These are phyloP conservation scores for Phialemonium atrogriseum DNA, from an alignment of 2,329 filamentous ascomycete species.

Conservation along the genomic window DNA sequence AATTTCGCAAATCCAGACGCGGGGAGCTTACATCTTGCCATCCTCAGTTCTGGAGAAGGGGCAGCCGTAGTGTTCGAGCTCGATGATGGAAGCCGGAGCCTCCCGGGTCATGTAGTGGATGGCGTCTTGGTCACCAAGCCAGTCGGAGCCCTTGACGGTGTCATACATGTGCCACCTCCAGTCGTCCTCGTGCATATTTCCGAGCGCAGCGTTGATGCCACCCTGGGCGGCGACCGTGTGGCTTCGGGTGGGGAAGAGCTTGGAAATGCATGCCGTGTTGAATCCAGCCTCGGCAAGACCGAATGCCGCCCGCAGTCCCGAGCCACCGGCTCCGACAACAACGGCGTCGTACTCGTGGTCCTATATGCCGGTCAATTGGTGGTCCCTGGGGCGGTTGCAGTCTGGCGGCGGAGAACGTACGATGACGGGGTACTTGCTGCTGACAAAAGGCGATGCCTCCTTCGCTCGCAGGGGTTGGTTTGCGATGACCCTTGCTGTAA, in stretches of 20 bases:
- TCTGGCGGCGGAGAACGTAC: conserved; percentile 40
- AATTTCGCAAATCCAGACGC: not conserved
- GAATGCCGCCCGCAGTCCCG: conserved; percentile 75
- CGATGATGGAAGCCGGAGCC: conserved; percentile 82
- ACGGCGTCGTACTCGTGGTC: conserved; percentile 99
- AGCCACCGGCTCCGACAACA: conserved; percentile 78
- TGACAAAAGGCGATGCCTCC: conserved; percentile 81
- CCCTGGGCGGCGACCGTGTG: conserved; percentile 78
- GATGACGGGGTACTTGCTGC: conserved; percentile 89
- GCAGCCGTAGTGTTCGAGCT: conserved; percentile 95
- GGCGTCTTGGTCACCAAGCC: conserved; percentile 93
- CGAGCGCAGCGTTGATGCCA: conserved; percentile 80
- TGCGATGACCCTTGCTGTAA: conserved; percentile 71
- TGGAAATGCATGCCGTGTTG: conserved; percentile 81
- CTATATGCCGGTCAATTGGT: conserved; percentile 29
- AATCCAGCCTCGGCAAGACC: conserved; percentile 82
- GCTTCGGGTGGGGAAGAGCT: conserved; percentile 78
- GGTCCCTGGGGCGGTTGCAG: not conserved
- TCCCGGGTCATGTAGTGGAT: conserved; percentile 99
- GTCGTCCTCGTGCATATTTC: conserved; percentile 97
- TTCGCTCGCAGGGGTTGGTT: conserved; percentile 83
- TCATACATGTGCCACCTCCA: conserved; percentile 99
- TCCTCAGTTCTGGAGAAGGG: conserved; percentile 95
- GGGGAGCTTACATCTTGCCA: conserved; percentile 68
- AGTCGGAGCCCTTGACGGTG: conserved; percentile 95